Evolutionary conservation across 2,329 filamentous ascomycete genomes (phyloP), one percentile per base, ranked within the genome.

Genomic region (Graphilbum sp.): DNA sequence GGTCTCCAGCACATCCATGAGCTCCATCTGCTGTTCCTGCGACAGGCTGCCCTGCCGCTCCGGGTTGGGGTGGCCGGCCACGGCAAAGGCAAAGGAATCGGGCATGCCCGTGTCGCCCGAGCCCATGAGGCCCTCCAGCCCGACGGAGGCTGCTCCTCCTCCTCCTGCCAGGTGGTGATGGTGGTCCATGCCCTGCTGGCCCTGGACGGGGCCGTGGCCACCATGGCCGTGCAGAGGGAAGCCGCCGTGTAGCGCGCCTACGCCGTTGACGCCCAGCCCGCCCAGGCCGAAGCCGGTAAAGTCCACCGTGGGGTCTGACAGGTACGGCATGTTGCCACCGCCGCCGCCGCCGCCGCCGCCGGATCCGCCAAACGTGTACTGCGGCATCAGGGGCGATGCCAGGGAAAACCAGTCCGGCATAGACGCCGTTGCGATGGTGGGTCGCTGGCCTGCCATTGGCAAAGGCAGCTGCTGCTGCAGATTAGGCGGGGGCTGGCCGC

Each of bases 1-100:
- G 47, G 63, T 80, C 54, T 90, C 81, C 25, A 93, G 66, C 35
- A 76, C 75, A 39, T 77, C 74, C 79, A 92, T 85, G 29, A 93
- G 62, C 60, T 93, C 82, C 45, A 78, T 60, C 56, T 90, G 84
- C 56, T 92, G 83, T 50, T 84, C 72, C 45, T 86, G 79, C 42
- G 76, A 87, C 24, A 92, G 62, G 42, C 68, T 81, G 46, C 75
- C 84, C 49, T 73, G 74, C 42, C 66, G 69, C 52, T 70, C 69
- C 20, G 60, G 55, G 20, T 46, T 37, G 1, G 38, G 21, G 4
- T 38, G 37, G 8, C 36, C 34, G n/a, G 23, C 3, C 16, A 12
- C n/a, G 23, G 29, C 38, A 21, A 36, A 36, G 5, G 37, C 39
- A 30, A 46, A 46, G 3, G 41, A 34, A 4, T 46, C 41, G 4